Base-by-base conservation (phyloP, 805 yeast species). In the Kluyveromyces wickerhamii region DNA sequence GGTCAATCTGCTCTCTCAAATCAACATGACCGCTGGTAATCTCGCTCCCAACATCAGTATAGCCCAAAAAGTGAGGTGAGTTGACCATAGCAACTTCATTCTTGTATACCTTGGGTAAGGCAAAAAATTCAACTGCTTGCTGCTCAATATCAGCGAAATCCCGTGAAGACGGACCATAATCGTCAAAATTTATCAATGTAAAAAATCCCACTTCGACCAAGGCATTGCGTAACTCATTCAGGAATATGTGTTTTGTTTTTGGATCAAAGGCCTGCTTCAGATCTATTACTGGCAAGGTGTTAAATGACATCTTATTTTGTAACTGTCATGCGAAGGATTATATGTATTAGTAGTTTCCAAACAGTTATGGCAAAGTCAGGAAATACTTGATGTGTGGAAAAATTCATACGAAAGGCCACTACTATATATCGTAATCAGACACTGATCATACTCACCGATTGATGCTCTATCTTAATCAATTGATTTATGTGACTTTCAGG, bases 1-100 rank as follows among this genome's bases (percentile, higher is more conserved):
- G 58, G 47, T 76, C 82, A 39, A 70, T 67, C 52, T 77, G 82
- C 45, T 76, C 83, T 37, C 81, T 58, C 67, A 76, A 66, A 47
- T 76, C 83, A 3, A 70, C 62, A 17, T 59, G 58, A 15, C 59
- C 58, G 9, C 74, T 73, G 0, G 81, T 74, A 34, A 71, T 67
- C 45, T 75, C 81, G 38, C 73, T 71, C 5, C 77, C 80, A 16
- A 75, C 56, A 23, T 66, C 56, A 20, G 74, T 67, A 59, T 68
- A 77, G 4, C 78, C 83, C 46, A 68, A 63, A 43, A 77, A 75
- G 44, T 75, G 79, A 5, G 75, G 74, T 41, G 71, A 72, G 43
- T 65, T 61, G 30, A 61, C 67, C 82, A 71, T 74, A 29, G 68
- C 78, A 37, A 66, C 62, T 29, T 57, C 55, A 51, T 72, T 72